A percentile compares a stretch with the other conserved stretches of the same genome.
Evolutionary conservation across 2,329 filamentous ascomycete species (phyloP).

Genomic region (Cladophialophora chaetospira): DNA sequence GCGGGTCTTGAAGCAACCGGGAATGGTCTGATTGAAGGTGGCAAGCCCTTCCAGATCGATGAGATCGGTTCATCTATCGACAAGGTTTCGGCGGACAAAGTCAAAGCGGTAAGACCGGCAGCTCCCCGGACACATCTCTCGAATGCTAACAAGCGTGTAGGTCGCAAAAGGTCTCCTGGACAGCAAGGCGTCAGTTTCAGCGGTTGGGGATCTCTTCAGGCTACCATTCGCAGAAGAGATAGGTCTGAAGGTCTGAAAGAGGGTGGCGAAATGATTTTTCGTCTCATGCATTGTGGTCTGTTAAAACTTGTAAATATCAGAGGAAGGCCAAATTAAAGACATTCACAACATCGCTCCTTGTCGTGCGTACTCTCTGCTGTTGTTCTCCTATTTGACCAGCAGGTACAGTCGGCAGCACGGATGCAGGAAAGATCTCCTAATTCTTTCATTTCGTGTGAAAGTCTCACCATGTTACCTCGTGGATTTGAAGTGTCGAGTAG

Average conservation of each 20-base stretch:
- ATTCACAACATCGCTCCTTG: not conserved
- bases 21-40: constrained; percentile 76
- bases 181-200: constrained; percentile 82
- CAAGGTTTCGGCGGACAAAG: constrained; percentile 76
- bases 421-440: too few species aligned
- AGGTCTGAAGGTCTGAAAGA: constrained; percentile 82
- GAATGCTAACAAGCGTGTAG: constrained; percentile 50
- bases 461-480: too few species aligned
- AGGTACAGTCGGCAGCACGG: too few species aligned
- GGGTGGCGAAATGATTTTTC: not conserved
- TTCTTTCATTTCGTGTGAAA: too few species aligned
- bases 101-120: constrained; percentile 69
- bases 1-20: constrained; percentile 81
- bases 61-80: constrained; percentile 78
- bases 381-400: too few species aligned
- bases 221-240: constrained; percentile 93
- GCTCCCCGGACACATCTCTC: not conserved
- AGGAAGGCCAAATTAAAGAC: not conserved
- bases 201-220: constrained; percentile 87
- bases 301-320: constrained; percentile 3
- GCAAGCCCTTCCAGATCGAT: constrained; percentile 80
- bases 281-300: not conserved
- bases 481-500: too few species aligned
- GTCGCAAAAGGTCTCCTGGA: constrained; percentile 85
- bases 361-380: too few species aligned